These are phyloP conservation scores for Sanguinoderma infundibulare DNA, from an alignment of 1,284 basidiomycete species.

Conservation along the genomic window DNA sequence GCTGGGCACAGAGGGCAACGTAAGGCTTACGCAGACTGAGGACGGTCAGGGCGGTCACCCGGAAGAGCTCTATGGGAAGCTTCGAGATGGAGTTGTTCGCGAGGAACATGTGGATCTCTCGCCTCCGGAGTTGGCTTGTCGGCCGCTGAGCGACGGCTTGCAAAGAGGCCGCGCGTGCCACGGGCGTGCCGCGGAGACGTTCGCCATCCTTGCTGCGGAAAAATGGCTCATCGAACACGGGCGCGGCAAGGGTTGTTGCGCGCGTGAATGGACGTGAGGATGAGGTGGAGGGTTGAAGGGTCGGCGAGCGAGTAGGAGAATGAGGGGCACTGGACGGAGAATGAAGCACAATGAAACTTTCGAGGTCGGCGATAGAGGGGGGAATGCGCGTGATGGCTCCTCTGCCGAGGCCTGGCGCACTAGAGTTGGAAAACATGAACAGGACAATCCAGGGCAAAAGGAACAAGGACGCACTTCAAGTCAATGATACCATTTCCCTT, in stretches of 20 bases:
- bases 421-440: not conserved
- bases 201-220: conserved; percentile 18
- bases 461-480: conserved; percentile 20
- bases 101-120: conserved; percentile 26
- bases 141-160: conserved; percentile 11
- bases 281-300: not conserved
- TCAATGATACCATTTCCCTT: conserved; percentile 25
- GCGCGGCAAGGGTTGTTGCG: conserved; percentile 20
- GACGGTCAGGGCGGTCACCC: conserved; percentile 53
- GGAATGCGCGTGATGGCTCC: conserved; percentile 45
- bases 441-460: too few relatives aligned
- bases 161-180: conserved; percentile 20
- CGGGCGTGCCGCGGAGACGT: conserved; percentile 17
- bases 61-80: conserved; percentile 58
- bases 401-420: conserved; percentile 17
- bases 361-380: conserved; percentile 44
- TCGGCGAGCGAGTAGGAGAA: conserved; percentile 16
- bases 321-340: conserved; percentile 15
- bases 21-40: conserved; percentile 56
- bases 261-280: conserved; percentile 10
- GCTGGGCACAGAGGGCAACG: not conserved
- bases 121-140: not conserved
- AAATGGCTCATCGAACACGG: conserved; percentile 17
- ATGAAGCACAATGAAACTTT: conserved; percentile 41
- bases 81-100: conserved; percentile 48